Evolutionary conservation across 768 basidiomycete species (phyloP).

Genomic region (Phaeolepiota aurea): DNA sequence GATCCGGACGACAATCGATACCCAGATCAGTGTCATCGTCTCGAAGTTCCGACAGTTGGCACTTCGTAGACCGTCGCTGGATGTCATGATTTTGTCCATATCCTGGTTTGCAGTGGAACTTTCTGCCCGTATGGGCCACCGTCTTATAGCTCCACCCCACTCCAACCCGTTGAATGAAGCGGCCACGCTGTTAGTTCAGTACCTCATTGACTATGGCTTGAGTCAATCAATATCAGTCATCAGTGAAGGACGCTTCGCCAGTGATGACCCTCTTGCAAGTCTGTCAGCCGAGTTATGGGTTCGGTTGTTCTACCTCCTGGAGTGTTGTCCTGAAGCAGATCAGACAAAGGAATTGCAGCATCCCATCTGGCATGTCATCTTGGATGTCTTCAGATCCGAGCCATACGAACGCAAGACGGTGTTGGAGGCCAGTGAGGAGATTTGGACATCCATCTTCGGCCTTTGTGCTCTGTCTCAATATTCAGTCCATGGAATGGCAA

Average conservation of each 20-base stretch:
- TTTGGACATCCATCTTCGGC: constrained; percentile 66
- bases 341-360: constrained; percentile 12
- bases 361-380: constrained; percentile 39
- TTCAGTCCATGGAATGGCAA: constrained; percentile 38
- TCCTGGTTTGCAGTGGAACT: constrained; percentile 63
- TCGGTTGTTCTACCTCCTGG: constrained; percentile 53
- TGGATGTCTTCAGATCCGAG: constrained; percentile 19
- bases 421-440: constrained; percentile 47
- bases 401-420: constrained; percentile 18
- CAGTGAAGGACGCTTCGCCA: constrained; percentile 20
- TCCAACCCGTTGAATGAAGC: constrained; percentile 16
- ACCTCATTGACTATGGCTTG: constrained; percentile 48
- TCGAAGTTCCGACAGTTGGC: constrained; percentile 27
- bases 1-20: constrained; percentile 24
- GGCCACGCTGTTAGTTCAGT: constrained; percentile 31
- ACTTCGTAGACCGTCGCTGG: constrained; percentile 20
- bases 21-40: constrained; percentile 27
- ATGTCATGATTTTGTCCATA: constrained; percentile 31
- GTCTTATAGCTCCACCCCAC: constrained; percentile 11
- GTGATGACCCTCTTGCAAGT: constrained; percentile 28
- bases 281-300: constrained; percentile 67
- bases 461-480: constrained; percentile 77
- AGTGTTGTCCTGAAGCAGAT: constrained; percentile 12
- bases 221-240: constrained; percentile 34
- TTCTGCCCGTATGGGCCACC: constrained; percentile 29